Base-by-base conservation (phyloP, 805 yeast genomes). In the Lipomyces starkeyi region DNA sequence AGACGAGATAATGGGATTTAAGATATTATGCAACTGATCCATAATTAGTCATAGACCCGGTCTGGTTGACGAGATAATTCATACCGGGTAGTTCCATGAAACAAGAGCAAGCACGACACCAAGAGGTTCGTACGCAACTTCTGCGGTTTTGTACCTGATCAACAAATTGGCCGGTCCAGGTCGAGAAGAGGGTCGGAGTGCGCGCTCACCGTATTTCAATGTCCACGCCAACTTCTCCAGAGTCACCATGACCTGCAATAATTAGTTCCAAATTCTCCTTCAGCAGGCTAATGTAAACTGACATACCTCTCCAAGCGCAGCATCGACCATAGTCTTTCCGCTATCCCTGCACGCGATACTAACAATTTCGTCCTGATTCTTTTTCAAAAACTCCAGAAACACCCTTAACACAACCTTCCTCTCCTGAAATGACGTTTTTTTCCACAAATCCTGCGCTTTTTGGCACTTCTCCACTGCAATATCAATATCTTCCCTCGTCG, bases 241-340 rank as follows among this genome's bases (percentile, higher is more conserved):
- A 0, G 99, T 94, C 17, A 93, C 98, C 86, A 95, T 85, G 59
- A 95, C 91, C 79, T 94, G 97, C 34, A 25, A 53, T 17, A 22
- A 14, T 25, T 53, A 25, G 34, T 11, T 53, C 17, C 29, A 53
- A 2, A 14, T 9, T 49, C 14, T 14, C n/a, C 8, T 20, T 29
- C 34, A 53, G 4, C 56, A 29, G n/a, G 34, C 8, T 9, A 54
- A 8, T 3, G 29, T 22, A 17, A 22, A 53, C 4, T 11, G 14
- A 5, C 55, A 17, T 37, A 70, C 71, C 63, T 73, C 75, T 25
- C 75, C 75, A 93, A 91, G 89, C 59, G 95, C 88, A 2, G 98
- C 98, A 80, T 95, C 98, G 55, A 95, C 82, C 88, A 91, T 89
- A 1, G 98, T 93, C 77, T 95, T 95, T 37, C 99, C 99, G 22